phyloP scores from a whole-genome alignment of 2,329 filamentous ascomycete genomes.

The Myriosclerotinia scirpicola region DNA sequence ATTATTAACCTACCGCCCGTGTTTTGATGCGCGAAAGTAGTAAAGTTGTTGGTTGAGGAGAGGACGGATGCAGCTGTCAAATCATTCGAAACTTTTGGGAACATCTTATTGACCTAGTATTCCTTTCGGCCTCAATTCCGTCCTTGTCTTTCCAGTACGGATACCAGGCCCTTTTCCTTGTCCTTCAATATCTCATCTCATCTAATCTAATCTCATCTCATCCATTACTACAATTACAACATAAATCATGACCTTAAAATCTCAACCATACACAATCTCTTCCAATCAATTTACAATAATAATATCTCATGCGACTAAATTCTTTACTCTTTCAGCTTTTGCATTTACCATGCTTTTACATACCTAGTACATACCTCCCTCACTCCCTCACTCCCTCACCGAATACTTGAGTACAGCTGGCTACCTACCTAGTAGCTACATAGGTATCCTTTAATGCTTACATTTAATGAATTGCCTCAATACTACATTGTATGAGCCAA shows the following conservation, averaged over 20 bases:
- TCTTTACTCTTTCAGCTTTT: background rate
- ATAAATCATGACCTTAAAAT: too few species aligned
- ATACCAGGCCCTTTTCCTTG: too few species aligned
- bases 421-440: too few species aligned
- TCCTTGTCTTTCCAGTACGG: too few species aligned
- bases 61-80: too few species aligned
- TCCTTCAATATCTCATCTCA: background rate
- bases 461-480: background rate
- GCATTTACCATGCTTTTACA: too few species aligned
- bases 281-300: background rate
- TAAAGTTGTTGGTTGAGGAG: too few species aligned
- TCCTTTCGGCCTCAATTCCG: background rate
- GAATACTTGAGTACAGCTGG: background rate
- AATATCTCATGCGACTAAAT: background rate
- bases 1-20: too few species aligned
- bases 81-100: too few species aligned
- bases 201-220: background rate
- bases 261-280: background rate
- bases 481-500: constrained; percentile 18
- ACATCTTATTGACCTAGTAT: too few species aligned
- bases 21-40: too few species aligned
- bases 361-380: background rate
- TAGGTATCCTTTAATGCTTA: background rate
- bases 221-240: background rate
- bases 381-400: constrained; percentile 11